Conservation (phyloP, 2,329 filamentous ascomycete genomes). For the Cladosporium sphaerospermum region DNA sequence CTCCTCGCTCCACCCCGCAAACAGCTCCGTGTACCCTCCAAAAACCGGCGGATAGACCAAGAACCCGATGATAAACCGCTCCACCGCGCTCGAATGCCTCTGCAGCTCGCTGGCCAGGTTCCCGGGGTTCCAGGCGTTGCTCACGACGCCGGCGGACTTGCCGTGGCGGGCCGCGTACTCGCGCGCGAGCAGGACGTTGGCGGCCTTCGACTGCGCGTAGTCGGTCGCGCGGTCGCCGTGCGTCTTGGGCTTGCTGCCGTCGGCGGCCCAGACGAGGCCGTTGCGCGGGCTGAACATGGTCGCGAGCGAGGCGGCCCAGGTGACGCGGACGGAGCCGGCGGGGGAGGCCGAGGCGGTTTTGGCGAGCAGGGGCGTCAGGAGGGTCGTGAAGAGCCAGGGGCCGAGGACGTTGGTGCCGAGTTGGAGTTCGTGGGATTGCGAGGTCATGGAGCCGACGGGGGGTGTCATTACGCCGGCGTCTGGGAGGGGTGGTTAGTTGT, state of each 20-base stretch:
- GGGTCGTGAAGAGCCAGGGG: conserved; percentile 28
- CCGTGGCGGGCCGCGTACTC: conserved; percentile 18
- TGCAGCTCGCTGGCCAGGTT: conserved; percentile 27
- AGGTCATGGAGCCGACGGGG: conserved; percentile 29
- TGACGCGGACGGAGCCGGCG: conserved; percentile 24
- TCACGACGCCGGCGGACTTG: conserved; percentile 20
- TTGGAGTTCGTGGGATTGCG: conserved; percentile 29
- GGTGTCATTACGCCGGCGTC: conserved; percentile 26
- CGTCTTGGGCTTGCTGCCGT: conserved; percentile 13
- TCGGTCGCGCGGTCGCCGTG: conserved; percentile 16
- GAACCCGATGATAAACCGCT: conserved; percentile 7
- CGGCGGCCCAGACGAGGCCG: conserved; percentile 17
- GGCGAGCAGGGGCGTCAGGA: conserved; percentile 27
- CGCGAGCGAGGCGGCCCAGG: conserved; percentile 26
- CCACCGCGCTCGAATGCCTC: conserved; percentile 18
- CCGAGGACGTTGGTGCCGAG: conserved; percentile 32
- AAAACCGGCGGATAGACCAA: conserved; percentile 22
- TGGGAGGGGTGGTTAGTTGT: conserved; percentile 9
- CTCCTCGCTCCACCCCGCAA: conserved; percentile 24
- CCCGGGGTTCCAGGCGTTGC: conserved; percentile 27
- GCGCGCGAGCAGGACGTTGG: conserved; percentile 22
- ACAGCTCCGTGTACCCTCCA: conserved; percentile 31
- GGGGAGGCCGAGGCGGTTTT: conserved; percentile 21
- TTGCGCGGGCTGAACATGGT: conserved; percentile 17
- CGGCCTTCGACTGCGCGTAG: conserved; percentile 26